Evolutionary conservation across 106 monocot species (phyloP), one percentile per base, ranked within the genome.

Genomic region (Platanthera guangdongensis): DNA sequence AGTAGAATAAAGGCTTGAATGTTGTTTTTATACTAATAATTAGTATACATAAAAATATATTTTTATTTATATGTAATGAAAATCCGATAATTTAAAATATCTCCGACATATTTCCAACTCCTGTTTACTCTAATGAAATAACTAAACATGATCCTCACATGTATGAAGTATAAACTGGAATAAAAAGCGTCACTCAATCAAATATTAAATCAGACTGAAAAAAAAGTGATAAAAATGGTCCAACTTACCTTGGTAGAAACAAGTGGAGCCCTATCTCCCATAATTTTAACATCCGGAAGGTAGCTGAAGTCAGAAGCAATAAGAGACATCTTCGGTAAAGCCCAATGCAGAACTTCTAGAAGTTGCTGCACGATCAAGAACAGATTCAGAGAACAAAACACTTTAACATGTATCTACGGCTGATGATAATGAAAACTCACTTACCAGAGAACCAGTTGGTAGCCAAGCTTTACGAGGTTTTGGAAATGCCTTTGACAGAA

Each of bases 361-460:
- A 99, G 80, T 94, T 93, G 78, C 97, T 99, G 87, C 81, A 85
- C 22, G 69, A 72, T 62, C 59, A 79, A 45, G 51, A 59, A 75
- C 55, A 79, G 8, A 70, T 45, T 48, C 49, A 46, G 13, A 50
- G 22, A 72, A 51, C 21, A 53, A 51, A 7, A 7, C 3, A 28
- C 39, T 51, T 8, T 72, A 18, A 74, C 47, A 73, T 0, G 22
- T 25, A 21, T 46, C 49, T 46, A 22, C 10, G 6, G 48, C 65
- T 63, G n/a, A 50, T 19, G 12, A 69, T 59, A 15, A 8, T 14
- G 9, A 46, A n/a, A 59, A 7, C 52, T 65, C 18, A 14, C 74
- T 71, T 90, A 99, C 97, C 94, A 99, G 80, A 69, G 94, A 99
- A 46, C 97, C 89, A 28, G 97, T 99, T 74, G 97, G 97, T 69